Evolutionary conservation across 2,329 filamentous ascomycete genomes (phyloP).

Genomic region (Fusarium sp.): DNA sequence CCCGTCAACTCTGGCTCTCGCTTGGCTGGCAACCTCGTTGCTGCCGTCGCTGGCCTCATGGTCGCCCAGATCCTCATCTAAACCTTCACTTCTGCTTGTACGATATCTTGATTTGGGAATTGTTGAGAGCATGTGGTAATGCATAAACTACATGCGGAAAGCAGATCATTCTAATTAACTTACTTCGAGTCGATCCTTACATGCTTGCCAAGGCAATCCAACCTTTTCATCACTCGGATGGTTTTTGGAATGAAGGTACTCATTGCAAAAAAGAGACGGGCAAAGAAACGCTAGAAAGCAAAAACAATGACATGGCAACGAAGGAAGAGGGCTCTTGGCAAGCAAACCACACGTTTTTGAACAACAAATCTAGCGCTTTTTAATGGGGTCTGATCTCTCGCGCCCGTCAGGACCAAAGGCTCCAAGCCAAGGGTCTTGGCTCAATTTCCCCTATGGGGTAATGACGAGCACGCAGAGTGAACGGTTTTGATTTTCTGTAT

Average conservation of each 20-base stretch:
- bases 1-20: constrained; percentile 50
- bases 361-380: constrained; percentile 42
- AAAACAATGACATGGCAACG: constrained; percentile 17
- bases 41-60: constrained; percentile 51
- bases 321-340: constrained; percentile 39
- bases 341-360: constrained; percentile 43
- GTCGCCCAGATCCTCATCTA: constrained; percentile 54
- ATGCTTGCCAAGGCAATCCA: constrained; percentile 44
- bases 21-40: constrained; percentile 48
- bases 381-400: constrained; percentile 48
- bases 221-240: constrained; percentile 34
- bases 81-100: constrained; percentile 48
- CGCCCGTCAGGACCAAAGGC: constrained; percentile 15
- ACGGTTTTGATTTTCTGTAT: constrained; percentile 30
- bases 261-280: constrained; percentile 31
- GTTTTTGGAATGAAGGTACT: constrained; percentile 29
- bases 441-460: constrained; percentile 14
- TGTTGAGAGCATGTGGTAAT: constrained; percentile 49
- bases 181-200: constrained; percentile 52
- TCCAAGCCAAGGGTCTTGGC: constrained; percentile 19
- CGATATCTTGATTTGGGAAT: constrained; percentile 43
- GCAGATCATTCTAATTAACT: constrained; percentile 53
- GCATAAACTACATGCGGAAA: constrained; percentile 43
- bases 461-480: constrained; percentile 20
- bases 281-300: constrained; percentile 20